phyloP scores from a whole-genome alignment of 2,329 filamentous ascomycete genomes.

The Neurospora sp. region DNA sequence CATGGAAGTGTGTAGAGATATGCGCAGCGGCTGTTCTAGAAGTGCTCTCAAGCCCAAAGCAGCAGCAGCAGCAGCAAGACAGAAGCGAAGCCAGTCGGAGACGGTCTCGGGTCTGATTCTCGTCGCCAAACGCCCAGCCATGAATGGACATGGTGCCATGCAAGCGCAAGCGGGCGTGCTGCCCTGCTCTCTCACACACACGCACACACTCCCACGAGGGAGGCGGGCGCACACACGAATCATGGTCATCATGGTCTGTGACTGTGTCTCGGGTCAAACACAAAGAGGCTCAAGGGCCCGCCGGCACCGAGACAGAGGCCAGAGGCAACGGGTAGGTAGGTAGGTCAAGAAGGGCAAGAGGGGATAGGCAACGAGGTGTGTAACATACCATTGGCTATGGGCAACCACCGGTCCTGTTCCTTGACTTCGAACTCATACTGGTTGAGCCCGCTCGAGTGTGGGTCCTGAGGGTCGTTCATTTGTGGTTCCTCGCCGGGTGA shows the following conservation, averaged over 20 bases:
- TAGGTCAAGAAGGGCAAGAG: conserved; percentile 34
- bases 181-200: background rate
- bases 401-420: conserved; percentile 98
- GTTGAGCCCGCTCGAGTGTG: conserved; percentile 63
- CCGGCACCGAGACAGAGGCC: conserved; percentile 11
- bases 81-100: conserved; percentile 39
- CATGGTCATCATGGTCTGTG: conserved; percentile 22
- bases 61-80: conserved; percentile 28
- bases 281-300: background rate
- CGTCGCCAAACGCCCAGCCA: background rate
- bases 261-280: background rate
- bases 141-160: conserved; percentile 14
- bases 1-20: conserved; percentile 33
- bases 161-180: conserved; percentile 18
- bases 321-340: conserved; percentile 28
- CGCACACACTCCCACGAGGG: conserved; percentile 3
- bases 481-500: conserved; percentile 89
- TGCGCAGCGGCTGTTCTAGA: conserved; percentile 1
- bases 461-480: conserved; percentile 80
- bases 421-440: conserved; percentile 93
- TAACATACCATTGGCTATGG: conserved; percentile 99
- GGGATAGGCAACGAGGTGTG: conserved; percentile 13
- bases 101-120: conserved; percentile 14
- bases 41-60: conserved; percentile 16
- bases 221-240: conserved; percentile 22